These are phyloP conservation scores for Roridomyces roridus DNA, from an alignment of 768 basidiomycete species.

Conservation along the genomic window DNA sequence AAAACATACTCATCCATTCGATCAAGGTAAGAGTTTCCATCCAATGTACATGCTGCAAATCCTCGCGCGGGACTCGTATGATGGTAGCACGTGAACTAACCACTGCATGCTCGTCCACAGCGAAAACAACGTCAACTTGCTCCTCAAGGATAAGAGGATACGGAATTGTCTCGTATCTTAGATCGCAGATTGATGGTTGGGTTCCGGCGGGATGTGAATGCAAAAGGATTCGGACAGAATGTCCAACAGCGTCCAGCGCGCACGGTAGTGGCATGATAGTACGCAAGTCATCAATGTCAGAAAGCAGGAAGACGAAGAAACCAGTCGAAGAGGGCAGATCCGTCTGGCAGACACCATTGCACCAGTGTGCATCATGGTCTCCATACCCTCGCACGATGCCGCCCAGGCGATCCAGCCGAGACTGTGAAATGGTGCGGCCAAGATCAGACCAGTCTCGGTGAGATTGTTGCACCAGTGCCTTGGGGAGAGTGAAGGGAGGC, in stretches of 20 bases:
- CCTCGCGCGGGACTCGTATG: slow-evolving; percentile 52
- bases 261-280: slow-evolving; percentile 42
- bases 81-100: slow-evolving; percentile 35
- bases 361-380: slow-evolving; percentile 18
- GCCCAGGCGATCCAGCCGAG: slow-evolving; percentile 29
- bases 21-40: slow-evolving; percentile 60
- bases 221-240: slow-evolving; percentile 37
- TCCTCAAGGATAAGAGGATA: slow-evolving; percentile 23
- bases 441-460: slow-evolving; percentile 28
- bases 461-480: slow-evolving; percentile 30
- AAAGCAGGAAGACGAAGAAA: slow-evolving; percentile 42
- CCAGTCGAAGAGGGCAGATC: slow-evolving; percentile 16
- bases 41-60: slow-evolving; percentile 64
- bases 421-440: slow-evolving; percentile 20
- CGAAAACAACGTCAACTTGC: slow-evolving; percentile 39
- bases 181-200: slow-evolving; percentile 17
- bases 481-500: slow-evolving; percentile 65
- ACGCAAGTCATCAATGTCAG: slow-evolving; percentile 38
- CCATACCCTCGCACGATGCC: slow-evolving; percentile 23
- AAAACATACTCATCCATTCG: slow-evolving; percentile 66
- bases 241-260: slow-evolving; percentile 36
- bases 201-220: slow-evolving; percentile 25
- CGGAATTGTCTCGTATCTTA: slow-evolving; percentile 24
- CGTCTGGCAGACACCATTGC: slow-evolving; percentile 16
- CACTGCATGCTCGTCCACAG: slow-evolving; percentile 34